Evolutionary conservation across 73 alveolate species (phyloP).

Genomic region (Effrenium voratum): DNA sequence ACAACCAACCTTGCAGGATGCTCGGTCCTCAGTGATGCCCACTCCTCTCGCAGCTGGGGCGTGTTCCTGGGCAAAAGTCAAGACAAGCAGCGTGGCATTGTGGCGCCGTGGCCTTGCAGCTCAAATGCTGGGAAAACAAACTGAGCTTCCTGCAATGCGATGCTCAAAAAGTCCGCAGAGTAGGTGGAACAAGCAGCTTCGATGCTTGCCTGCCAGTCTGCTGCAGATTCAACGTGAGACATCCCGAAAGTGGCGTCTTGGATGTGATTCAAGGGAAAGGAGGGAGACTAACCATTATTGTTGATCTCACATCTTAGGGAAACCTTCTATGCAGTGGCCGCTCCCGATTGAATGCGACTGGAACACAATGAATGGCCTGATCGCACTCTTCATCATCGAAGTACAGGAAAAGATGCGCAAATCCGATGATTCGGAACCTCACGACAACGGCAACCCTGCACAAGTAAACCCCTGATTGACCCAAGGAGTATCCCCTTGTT

Average conservation of each 20-base stretch:
- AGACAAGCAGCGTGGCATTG: background rate
- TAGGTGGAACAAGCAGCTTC: slow-evolving; percentile 40
- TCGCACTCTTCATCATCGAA: slow-evolving; percentile 77
- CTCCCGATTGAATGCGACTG: too few species aligned
- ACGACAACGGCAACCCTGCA: too few species aligned
- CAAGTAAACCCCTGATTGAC: background rate
- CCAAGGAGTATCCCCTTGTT: background rate
- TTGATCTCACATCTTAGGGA: background rate
- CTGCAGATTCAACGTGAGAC: background rate
- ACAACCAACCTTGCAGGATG: too few species aligned
- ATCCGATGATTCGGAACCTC: slow-evolving; percentile 74
- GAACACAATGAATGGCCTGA: too few species aligned
- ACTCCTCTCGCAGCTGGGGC: slow-evolving; percentile 48
- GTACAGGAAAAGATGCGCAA: slow-evolving; percentile 82
- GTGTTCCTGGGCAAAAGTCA: background rate
- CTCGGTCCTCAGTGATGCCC: too few species aligned
- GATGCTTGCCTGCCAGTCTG: slow-evolving; percentile 4
- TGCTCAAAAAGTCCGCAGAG: slow-evolving; percentile 33
- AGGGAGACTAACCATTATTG: background rate
- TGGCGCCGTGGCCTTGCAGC: background rate
- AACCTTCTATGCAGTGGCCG: background rate
- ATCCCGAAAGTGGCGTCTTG: background rate
- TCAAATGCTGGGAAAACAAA: background rate
- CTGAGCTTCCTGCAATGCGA: background rate
- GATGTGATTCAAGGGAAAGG: background rate